Evolutionary conservation across 805 yeast genomes (phyloP).

Genomic region (Geotrichum ghanense): DNA sequence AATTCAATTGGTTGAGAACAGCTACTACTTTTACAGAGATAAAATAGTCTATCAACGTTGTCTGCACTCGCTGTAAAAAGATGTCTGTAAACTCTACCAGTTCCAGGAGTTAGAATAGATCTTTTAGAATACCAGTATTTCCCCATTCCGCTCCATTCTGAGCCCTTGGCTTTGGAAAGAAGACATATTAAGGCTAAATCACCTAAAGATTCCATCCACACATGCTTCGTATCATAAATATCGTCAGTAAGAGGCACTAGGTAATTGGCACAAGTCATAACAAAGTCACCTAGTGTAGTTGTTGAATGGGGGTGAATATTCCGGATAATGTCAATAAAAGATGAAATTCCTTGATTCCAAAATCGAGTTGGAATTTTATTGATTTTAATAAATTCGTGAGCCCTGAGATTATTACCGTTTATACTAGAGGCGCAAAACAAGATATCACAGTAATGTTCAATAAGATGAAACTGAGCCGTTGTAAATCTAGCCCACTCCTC

Average conservation of each 20-base stretch:
- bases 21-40: constrained; percentile 16
- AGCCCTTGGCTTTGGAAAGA: constrained; percentile 60
- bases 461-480: constrained; percentile 11
- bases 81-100: constrained; percentile 78
- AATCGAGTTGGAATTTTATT: constrained; percentile 16
- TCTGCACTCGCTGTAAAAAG: constrained; percentile 79
- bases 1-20: constrained; percentile 13
- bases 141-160: constrained; percentile 78
- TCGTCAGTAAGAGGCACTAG: constrained; percentile 16
- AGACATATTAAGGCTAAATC: constrained; percentile 40
- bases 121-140: constrained; percentile 76
- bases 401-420: constrained; percentile 10
- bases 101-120: constrained; percentile 64
- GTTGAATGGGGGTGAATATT: constrained; percentile 10
- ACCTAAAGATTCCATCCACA: constrained; percentile 79
- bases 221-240: constrained; percentile 17
- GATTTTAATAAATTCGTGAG: constrained; percentile 13
- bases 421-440: constrained; percentile 17
- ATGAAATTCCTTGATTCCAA: constrained; percentile 19
- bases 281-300: constrained; percentile 14
- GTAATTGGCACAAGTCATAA: constrained; percentile 13
- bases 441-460: constrained; percentile 16
- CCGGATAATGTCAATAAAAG: constrained; percentile 15
- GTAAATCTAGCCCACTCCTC: constrained; percentile 2
- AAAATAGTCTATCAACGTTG: constrained; percentile 25